A percentile compares a stretch with the other conserved stretches of the same genome.
These are phyloP conservation scores for Nothophaeocryptopus gaeumannii DNA, from an alignment of 2,329 filamentous ascomycete species.

Conservation along the genomic window DNA sequence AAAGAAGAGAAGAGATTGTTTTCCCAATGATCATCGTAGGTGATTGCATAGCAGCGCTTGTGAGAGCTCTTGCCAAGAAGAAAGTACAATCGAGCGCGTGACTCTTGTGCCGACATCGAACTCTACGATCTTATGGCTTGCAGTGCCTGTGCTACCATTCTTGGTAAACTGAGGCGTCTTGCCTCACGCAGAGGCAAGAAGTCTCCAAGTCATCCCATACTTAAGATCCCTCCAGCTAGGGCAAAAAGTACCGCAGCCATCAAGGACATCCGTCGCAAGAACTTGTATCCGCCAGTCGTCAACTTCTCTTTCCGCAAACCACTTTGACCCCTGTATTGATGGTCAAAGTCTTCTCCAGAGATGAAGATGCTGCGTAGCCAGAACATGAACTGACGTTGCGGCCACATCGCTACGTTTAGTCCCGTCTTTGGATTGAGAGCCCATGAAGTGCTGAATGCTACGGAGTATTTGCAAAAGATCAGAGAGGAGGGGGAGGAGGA, in stretches of 20 bases:
- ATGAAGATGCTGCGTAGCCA: conserved; percentile 51
- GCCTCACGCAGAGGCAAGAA: too few species aligned
- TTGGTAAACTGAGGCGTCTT: too few species aligned
- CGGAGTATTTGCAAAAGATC: background rate
- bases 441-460: conserved; percentile 43
- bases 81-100: too few species aligned
- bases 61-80: too few species aligned
- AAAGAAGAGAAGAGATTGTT: too few species aligned
- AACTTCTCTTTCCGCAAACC: conserved; percentile 18
- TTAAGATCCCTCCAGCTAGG: conserved; percentile 11
- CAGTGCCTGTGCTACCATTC: too few species aligned
- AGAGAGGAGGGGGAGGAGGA: background rate
- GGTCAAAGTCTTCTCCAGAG: conserved; percentile 25
- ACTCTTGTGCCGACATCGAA: too few species aligned
- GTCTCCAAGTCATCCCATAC: conserved; percentile 8
- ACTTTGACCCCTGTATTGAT: conserved; percentile 16
- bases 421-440: conserved; percentile 48
- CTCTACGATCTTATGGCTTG: too few species aligned
- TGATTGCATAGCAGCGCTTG: too few species aligned
- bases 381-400: conserved; percentile 51
- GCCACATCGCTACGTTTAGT: conserved; percentile 54
- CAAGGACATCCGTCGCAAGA: conserved; percentile 7
- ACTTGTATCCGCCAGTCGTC: conserved; percentile 26
- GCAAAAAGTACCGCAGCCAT: conserved; percentile 2
- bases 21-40: too few species aligned